Conservation (phyloP, 805 yeast species). For the Wickerhamomyces ciferrii region DNA sequence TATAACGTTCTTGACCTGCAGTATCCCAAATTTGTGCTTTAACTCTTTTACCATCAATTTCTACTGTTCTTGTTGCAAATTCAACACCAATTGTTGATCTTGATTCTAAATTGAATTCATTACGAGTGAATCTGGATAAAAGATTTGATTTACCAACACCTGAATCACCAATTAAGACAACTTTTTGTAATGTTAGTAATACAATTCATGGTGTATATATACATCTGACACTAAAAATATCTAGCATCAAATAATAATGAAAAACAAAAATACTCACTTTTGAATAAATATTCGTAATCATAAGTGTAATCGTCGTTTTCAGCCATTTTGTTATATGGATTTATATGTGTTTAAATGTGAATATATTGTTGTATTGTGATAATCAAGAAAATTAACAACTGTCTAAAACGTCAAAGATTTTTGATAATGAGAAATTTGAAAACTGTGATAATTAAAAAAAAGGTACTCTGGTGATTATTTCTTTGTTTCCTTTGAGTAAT, state of each 20-base stretch:
- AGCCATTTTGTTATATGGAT: constrained; percentile 15
- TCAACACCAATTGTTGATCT: constrained; percentile 97
- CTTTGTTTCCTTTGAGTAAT: too few species aligned
- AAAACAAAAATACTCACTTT: constrained; percentile 44
- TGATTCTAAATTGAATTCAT: constrained; percentile 91
- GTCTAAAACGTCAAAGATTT: not conserved
- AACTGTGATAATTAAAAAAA: too few species aligned
- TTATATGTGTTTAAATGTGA: not conserved
- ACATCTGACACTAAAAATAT: not conserved
- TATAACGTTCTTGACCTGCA: constrained; percentile 97
- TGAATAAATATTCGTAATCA: constrained; percentile 90
- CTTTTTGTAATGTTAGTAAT: constrained; percentile 24
- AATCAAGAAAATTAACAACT: not conserved
- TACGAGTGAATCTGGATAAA: constrained; percentile 88
- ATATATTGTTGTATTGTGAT: not conserved
- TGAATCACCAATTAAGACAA: constrained; percentile 94
- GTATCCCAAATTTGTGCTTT: constrained; percentile 98
- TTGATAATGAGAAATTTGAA: too few species aligned
- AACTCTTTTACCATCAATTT: constrained; percentile 76
- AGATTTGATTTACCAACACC: constrained; percentile 97
- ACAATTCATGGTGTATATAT: not conserved
- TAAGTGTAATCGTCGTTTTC: constrained; percentile 59
- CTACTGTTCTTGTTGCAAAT: constrained; percentile 93
- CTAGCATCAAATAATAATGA: not conserved
- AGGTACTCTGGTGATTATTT: too few species aligned